A percentile compares a stretch with the other conserved stretches of the same genome.
Conservation (phyloP, 2,329 filamentous ascomycete species). For the Botrytis paeoniae region DNA sequence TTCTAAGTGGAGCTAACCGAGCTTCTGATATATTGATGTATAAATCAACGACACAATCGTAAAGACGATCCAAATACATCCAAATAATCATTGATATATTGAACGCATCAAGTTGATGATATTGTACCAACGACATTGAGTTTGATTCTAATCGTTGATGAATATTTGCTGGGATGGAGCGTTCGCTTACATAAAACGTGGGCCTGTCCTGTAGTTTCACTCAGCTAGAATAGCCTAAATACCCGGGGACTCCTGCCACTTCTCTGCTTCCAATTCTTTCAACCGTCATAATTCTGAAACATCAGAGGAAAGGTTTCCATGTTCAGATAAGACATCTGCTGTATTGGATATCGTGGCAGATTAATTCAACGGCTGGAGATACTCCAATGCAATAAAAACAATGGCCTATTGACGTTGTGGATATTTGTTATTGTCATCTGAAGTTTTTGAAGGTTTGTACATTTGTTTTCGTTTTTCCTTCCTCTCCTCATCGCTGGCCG, state of each 20-base stretch:
- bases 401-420: background rate
- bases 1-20: background rate
- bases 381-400: background rate
- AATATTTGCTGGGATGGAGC: background rate
- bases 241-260: background rate
- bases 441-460: background rate
- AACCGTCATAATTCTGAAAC: slow-evolving; percentile 1
- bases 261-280: background rate
- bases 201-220: background rate
- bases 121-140: background rate
- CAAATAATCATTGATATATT: background rate
- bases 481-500: background rate
- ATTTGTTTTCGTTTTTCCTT: background rate
- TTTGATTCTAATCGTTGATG: background rate
- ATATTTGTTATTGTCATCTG: background rate
- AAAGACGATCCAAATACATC: background rate
- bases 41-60: background rate
- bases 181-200: background rate
- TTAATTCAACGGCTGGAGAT: background rate
- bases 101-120: background rate
- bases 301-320: background rate
- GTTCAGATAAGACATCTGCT: background rate
- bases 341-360: background rate
- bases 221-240: background rate
- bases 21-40: background rate